Base-by-base conservation (phyloP, 495 filamentous ascomycete species). In the Xylona heveae region DNA sequence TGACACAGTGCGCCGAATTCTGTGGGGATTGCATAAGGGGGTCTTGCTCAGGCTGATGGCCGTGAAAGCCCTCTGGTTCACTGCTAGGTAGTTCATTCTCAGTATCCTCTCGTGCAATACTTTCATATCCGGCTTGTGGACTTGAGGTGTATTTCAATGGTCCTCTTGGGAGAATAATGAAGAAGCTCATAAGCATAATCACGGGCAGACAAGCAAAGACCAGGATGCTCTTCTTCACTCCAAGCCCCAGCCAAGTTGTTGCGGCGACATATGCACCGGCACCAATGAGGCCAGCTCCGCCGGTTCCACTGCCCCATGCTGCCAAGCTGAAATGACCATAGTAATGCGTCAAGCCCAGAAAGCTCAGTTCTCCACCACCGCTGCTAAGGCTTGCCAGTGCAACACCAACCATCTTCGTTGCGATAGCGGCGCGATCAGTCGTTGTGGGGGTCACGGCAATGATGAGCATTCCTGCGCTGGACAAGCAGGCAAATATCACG, bases 221-320 rank as follows among this genome's bases (percentile, higher is more conserved):
- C 28, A 91, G 50, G 33, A 97, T 54, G 22, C 74, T 84, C 12
- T 52, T 57, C 42, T 61, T 66, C 16, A 85, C 73, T 23, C 61
- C 69, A 35, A 88, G 59, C 0, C 71, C 71, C 7, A 90, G 36
- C 37, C 68, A 71, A n/a, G 71, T 80, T 0, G 83, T 94, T 18
- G 81, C 64, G 15, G 90, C 36, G 19, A 82, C 77, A 50, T 97
- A 97, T 21, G 81, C 54, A 1, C 81, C 84, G 5, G 84, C 78
- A 1, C 88, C 88, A 4, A 84, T 53, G 40, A 97, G 45, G 1
- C 88, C 88, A 1, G 88, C 88, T 0, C 71, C 88, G 3, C 88
- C 88, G 0, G 88, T 95, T 0, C 88, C 88, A 43, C 74, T 84
- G 0, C 82, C 74, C 88, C 88, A 97, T 8, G 79, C 71, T 3